Evolutionary conservation across 2,329 filamentous ascomycete genomes (phyloP).

Genomic region (Aspergillus ochraceoroseus): DNA sequence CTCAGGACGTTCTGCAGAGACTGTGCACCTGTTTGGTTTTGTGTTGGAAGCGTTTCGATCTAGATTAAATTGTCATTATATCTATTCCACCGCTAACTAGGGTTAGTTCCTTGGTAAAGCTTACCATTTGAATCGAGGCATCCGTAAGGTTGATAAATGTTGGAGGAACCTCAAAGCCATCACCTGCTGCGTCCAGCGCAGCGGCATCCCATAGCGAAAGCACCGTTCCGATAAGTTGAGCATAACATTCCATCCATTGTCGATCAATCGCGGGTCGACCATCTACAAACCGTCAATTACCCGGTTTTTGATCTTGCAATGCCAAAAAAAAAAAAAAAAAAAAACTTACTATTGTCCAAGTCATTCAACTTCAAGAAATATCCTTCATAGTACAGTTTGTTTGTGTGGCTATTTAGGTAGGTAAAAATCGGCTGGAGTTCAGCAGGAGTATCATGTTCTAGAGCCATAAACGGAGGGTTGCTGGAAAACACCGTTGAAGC

Average conservation of each 20-base stretch:
- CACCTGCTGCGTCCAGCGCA: conserved; percentile 79
- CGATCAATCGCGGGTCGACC: conserved; percentile 80
- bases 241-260: conserved; percentile 94
- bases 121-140: conserved; percentile 96
- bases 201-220: conserved; percentile 93
- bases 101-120: conserved; percentile 14
- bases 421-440: conserved; percentile 93
- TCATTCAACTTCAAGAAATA: conserved; percentile 97
- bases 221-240: conserved; percentile 90
- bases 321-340: too few species aligned
- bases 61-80: conserved; percentile 39
- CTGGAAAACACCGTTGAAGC: conserved; percentile 82
- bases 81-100: too few species aligned
- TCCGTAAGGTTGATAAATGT: conserved; percentile 97
- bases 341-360: conserved; percentile 74
- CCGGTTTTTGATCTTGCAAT: background rate
- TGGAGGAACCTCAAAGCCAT: conserved; percentile 77
- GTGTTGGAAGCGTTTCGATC: conserved; percentile 86
- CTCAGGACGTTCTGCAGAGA: conserved; percentile 91
- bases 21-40: conserved; percentile 63
- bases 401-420: conserved; percentile 88
- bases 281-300: conserved; percentile 50
- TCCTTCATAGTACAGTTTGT: conserved; percentile 95
- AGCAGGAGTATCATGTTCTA: conserved; percentile 77
- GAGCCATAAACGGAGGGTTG: conserved; percentile 79